Conservation (phyloP, 345 rosid species). For the Mercurialis annua region DNA sequence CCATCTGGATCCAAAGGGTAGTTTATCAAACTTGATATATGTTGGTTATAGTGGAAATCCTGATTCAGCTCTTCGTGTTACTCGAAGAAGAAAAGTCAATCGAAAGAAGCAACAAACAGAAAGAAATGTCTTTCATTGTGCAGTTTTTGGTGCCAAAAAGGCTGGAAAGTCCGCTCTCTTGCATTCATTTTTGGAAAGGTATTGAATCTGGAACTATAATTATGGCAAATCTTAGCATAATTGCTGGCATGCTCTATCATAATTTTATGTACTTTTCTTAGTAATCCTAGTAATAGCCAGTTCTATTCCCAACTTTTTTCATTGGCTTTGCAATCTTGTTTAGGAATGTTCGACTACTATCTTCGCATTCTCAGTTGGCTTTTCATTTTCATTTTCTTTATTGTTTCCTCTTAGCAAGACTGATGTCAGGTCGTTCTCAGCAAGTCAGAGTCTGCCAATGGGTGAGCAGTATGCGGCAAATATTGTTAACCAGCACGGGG, state of each 20-base stretch:
- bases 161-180: conserved; percentile 71
- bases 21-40: conserved; percentile 69
- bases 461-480: conserved; percentile 56
- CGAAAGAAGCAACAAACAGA: conserved; percentile 71
- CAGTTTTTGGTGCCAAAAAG: conserved; percentile 68
- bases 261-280: conserved; percentile 9
- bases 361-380: not conserved
- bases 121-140: conserved; percentile 65
- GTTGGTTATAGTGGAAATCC: conserved; percentile 67
- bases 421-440: conserved; percentile 57
- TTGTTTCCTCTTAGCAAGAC: not conserved
- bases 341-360: too few relatives aligned
- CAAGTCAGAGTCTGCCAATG: conserved; percentile 38
- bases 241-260: conserved; percentile 13
- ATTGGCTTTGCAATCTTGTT: too few relatives aligned
- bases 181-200: conserved; percentile 74
- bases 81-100: conserved; percentile 61
- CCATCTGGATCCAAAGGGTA: conserved; percentile 47
- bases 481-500: conserved; percentile 64
- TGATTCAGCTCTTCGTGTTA: conserved; percentile 53
- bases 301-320: not conserved
- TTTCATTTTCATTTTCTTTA: not conserved
- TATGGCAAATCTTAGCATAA: not conserved
- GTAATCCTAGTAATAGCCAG: not conserved
- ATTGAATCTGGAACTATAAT: conserved; percentile 13